Conservation (phyloP, 2,329 filamentous ascomycete species). For the Botrytis paeoniae region DNA sequence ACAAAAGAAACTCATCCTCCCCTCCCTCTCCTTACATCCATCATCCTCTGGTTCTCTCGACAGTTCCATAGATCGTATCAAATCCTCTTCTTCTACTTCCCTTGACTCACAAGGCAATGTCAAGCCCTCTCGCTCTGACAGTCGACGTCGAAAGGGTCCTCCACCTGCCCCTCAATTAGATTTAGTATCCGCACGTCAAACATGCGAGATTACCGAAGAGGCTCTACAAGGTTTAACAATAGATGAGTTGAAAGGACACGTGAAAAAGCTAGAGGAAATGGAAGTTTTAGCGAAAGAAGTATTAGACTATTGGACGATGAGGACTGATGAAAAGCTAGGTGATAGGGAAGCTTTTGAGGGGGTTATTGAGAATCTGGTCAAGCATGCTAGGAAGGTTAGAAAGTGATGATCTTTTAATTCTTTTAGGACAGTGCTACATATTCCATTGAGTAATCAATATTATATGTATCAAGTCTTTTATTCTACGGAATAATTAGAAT, state of each 20-base stretch:
- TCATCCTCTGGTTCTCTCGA: constrained; percentile 52
- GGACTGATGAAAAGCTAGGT: constrained; percentile 79
- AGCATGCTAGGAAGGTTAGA: constrained; percentile 80
- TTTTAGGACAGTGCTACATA: not conserved
- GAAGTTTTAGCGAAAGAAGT: constrained; percentile 71
- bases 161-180: constrained; percentile 74
- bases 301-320: constrained; percentile 83
- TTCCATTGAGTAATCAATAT: not conserved
- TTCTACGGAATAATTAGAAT: not conserved
- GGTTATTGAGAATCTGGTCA: constrained; percentile 94
- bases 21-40: constrained; percentile 61
- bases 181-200: constrained; percentile 69
- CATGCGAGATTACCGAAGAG: constrained; percentile 81
- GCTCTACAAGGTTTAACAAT: constrained; percentile 78
- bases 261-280: constrained; percentile 65
- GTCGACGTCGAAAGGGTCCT: constrained; percentile 51
- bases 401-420: constrained; percentile 50
- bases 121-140: constrained; percentile 46
- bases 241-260: constrained; percentile 69
- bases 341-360: constrained; percentile 94
- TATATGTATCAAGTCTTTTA: not conserved
- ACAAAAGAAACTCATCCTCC: constrained; percentile 94
- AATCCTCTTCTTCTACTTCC: constrained; percentile 52
- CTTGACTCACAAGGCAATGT: constrained; percentile 53
- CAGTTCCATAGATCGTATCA: constrained; percentile 32